Base-by-base conservation (phyloP, 1,284 basidiomycete genomes). In the Naganishia cerealis region DNA sequence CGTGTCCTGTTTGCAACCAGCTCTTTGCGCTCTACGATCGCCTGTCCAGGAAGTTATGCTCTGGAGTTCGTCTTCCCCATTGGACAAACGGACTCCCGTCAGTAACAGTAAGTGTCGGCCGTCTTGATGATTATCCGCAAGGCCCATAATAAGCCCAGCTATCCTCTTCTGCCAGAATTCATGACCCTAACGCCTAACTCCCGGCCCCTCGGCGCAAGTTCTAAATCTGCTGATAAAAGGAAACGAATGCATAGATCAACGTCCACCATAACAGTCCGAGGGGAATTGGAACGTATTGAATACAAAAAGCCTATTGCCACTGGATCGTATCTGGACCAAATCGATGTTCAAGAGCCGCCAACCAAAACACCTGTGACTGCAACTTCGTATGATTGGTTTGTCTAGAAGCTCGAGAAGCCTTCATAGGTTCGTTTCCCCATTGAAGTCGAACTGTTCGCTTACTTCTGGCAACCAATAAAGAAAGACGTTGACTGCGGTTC, bases 341-440 rank as follows among this genome's bases (percentile, higher is more conserved):
- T 50, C 46, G 21, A 9, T 24, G 3, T 50, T 24, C 8, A 5
- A 21, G 46, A 21, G 12, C 21, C 8, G 9, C 21, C 24, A 24
- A 18, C 21, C n/a, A 48, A 48, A 26, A 46, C 26, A 5, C 57
- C 57, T 13, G n/a, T 6, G 24, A 5, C 29, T 9, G 38, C 52
- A 38, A 54, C 26, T n/a, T 43, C 61, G 61, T 12, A 52, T 26
- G 8, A 63, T 63, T 15, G 61, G 50, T 8, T 40, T 63, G 29
- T 63, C 61, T 15, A 38, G 61, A 38, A 63, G 39, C 29, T 7
- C 13, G 9, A 40, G 15, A 15, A 57, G 55, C 36, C 55, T 57
- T 21, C 55, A 39, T n/a, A 50, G 50, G 1, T 63, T 63, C n/a
- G 24, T 24, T 21, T 63, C 61, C 12, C 61, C 61, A 6, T 38